Percentiles rank a stretch among this genome's conserved stretches.
Conservation (phyloP, 176 grass and related monocot species). For the Raddia guianensis region DNA sequence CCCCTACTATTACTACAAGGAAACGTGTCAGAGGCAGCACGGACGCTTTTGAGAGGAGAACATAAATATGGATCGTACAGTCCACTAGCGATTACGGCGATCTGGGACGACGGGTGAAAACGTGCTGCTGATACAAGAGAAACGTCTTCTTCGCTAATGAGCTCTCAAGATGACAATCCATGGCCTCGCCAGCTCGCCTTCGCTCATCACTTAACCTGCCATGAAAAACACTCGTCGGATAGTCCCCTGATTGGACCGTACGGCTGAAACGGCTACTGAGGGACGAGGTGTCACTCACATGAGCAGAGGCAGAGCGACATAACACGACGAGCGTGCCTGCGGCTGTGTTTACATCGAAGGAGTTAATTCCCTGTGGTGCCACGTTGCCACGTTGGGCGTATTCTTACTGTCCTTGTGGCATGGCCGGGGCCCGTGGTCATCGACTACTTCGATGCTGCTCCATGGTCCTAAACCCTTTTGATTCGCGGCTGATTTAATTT, state of each 20-base stretch:
- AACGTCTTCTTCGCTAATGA: too few species aligned
- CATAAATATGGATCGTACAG: background rate
- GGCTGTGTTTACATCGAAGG: background rate
- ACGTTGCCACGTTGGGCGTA: background rate
- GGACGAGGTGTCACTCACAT: constrained; percentile 19
- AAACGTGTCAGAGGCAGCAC: background rate
- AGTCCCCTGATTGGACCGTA: background rate
- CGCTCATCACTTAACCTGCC: background rate
- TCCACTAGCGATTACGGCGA: background rate
- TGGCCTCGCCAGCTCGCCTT: background rate
- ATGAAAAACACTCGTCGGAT: background rate
- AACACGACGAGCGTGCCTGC: background rate
- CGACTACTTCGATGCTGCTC: background rate
- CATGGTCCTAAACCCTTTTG: background rate
- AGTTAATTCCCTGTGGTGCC: constrained; percentile 12
- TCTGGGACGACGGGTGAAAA: background rate
- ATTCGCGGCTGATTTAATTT: too few species aligned
- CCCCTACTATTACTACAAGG: background rate
- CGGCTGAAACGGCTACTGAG: background rate
- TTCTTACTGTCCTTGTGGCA: constrained; percentile 4
- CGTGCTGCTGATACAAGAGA: too few species aligned
- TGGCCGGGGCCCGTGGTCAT: background rate
- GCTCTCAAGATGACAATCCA: background rate
- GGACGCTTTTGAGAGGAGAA: background rate
- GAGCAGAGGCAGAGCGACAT: constrained; percentile 15